A percentile compares a stretch with the other conserved stretches of the same genome.
These are phyloP conservation scores for Climacium dendroides DNA, from an alignment of 225 moss, liverwort and hornwort genomes.

Conservation along the genomic window DNA sequence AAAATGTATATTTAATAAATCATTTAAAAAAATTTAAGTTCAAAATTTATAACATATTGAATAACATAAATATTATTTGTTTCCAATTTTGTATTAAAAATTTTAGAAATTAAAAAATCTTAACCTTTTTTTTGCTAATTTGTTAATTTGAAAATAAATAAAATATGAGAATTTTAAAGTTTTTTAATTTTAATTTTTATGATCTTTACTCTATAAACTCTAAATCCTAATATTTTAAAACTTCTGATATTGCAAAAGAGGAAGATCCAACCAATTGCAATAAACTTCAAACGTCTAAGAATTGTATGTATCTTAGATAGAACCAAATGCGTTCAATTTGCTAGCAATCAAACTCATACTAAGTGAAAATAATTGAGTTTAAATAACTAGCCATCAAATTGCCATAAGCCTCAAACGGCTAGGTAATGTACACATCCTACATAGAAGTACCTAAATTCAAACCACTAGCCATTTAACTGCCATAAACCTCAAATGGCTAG, in stretches of 20 bases:
- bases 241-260: neutral
- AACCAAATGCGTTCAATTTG: fast-evolving
- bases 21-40: neutral
- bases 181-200: neutral
- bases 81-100: no score
- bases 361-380: no score
- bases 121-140: fast-evolving
- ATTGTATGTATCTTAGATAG: fast-evolving
- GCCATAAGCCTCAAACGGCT: fast-evolving
- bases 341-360: neutral
- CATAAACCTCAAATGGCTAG: neutral
- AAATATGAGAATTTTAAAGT: fast-evolving
- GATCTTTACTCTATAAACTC: neutral
- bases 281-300: fast-evolving
- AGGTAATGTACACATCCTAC: fast-evolving
- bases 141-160: fast-evolving
- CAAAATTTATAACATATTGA: neutral
- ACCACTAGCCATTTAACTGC: neutral
- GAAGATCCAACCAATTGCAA: neutral
- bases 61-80: no score
- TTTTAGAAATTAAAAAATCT: neutral
- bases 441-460: fast-evolving
- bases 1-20: neutral
- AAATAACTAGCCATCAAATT: neutral
- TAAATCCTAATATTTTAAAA: neutral